Evolutionary conservation across 331 rosid genomes (phyloP).

Genomic region (Telfairia occidentalis): DNA sequence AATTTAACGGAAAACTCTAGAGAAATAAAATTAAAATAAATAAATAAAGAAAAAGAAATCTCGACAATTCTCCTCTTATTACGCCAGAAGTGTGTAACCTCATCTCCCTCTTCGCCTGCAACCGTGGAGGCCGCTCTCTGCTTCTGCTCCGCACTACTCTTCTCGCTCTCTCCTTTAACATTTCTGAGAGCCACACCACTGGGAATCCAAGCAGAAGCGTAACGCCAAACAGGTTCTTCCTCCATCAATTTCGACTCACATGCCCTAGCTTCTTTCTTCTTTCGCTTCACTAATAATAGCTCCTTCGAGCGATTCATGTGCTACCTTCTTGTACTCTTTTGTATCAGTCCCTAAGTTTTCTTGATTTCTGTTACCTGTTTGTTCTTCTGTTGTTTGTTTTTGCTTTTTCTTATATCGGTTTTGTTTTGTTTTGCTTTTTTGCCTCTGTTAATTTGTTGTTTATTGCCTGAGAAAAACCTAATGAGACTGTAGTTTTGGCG

Average conservation of each 20-base stretch:
- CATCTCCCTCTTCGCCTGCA: conserved; percentile 12
- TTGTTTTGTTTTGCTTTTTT: not conserved
- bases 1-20: not conserved
- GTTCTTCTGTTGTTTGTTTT: not conserved
- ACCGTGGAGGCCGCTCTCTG: conserved; percentile 6
- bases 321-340: not conserved
- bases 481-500: not conserved
- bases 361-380: not conserved
- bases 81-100: conserved; percentile 4
- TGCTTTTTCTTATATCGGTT: not conserved
- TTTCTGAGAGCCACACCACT: not conserved
- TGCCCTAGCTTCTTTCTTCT: conserved; percentile 7
- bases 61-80: conserved; percentile 4
- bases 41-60: not conserved
- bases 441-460: not conserved
- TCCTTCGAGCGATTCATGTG: not conserved
- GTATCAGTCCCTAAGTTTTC: not conserved
- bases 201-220: not conserved
- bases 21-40: not conserved
- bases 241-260: not conserved
- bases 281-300: not conserved
- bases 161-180: not conserved
- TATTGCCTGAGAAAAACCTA: not conserved
- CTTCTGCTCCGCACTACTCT: not conserved
- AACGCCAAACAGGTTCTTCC: not conserved